Conservation (phyloP, 75 land plant species). For the Sequoiadendron giganteum region DNA sequence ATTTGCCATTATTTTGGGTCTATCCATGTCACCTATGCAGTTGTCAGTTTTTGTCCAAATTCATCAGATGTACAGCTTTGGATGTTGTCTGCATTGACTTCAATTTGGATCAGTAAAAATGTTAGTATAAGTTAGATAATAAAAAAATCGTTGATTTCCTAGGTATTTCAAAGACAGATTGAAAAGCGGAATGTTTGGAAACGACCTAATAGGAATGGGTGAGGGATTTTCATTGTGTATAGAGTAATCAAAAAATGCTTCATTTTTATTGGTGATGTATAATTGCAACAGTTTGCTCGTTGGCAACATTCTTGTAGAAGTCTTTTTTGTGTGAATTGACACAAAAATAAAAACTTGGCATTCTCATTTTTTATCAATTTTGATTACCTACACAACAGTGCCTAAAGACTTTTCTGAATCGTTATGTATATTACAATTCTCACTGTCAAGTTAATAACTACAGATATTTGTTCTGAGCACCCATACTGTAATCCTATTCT, state of each 20-base stretch:
- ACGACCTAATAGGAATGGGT: neutral
- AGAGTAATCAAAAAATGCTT: neutral
- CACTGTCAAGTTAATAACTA: neutral
- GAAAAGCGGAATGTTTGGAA: neutral
- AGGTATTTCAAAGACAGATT: neutral
- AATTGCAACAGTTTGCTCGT: neutral
- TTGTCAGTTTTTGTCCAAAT: neutral
- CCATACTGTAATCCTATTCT: neutral
- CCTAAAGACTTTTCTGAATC: neutral
- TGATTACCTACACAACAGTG: neutral
- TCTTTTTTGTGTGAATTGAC: neutral
- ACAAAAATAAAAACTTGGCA: neutral
- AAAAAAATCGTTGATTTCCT: too few species aligned
- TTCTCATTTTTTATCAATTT: too few species aligned
- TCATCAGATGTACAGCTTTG: neutral
- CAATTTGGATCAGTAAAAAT: too few species aligned
- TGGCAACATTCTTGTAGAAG: neutral
- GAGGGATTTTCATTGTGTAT: neutral
- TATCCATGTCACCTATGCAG: neutral
- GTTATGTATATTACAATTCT: neutral
- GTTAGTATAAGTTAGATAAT: too few species aligned
- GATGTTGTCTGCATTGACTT: too few species aligned
- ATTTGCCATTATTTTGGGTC: neutral
- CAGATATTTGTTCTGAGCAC: neutral
- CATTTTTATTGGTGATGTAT: neutral